These are phyloP conservation scores for Cercospora beticola DNA, from an alignment of 2,329 filamentous ascomycete species.

Conservation along the genomic window DNA sequence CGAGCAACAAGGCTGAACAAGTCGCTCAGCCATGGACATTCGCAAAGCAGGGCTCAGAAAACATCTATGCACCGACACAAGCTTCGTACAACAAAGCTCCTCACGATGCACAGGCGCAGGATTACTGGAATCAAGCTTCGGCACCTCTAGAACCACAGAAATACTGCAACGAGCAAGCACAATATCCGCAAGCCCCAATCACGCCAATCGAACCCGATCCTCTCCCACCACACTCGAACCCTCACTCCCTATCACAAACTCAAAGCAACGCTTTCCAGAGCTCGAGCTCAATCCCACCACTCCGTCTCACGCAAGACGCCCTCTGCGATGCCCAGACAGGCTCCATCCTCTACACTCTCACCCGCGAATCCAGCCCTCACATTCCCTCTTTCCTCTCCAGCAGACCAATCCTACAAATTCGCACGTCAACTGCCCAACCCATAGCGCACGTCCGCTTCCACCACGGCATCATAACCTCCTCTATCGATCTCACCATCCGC, in stretches of 20 bases:
- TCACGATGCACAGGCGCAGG: background rate
- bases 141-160: background rate
- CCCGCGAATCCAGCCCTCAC: slow-evolving; percentile 20
- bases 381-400: slow-evolving; percentile 27
- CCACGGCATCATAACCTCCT: slow-evolving; percentile 21
- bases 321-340: slow-evolving; percentile 20
- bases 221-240: slow-evolving; percentile 28
- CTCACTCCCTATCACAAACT: slow-evolving; percentile 24
- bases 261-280: slow-evolving; percentile 23
- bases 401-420: slow-evolving; percentile 25
- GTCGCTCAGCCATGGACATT: slow-evolving; percentile 10
- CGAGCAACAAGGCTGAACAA: slow-evolving; percentile 4
- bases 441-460: slow-evolving; percentile 29
- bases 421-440: slow-evolving; percentile 5
- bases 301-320: slow-evolving; percentile 24
- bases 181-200: background rate
- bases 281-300: slow-evolving; percentile 19
- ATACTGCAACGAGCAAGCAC: background rate
- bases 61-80: slow-evolving; percentile 11
- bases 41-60: slow-evolving; percentile 13
- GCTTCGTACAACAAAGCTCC: background rate
- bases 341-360: slow-evolving; percentile 21
- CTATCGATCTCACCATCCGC: slow-evolving; percentile 24
- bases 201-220: slow-evolving; percentile 24
- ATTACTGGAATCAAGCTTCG: background rate